Evolutionary conservation across 208 protist species (phyloP).

Genomic region (Porcisia hertigi): DNA sequence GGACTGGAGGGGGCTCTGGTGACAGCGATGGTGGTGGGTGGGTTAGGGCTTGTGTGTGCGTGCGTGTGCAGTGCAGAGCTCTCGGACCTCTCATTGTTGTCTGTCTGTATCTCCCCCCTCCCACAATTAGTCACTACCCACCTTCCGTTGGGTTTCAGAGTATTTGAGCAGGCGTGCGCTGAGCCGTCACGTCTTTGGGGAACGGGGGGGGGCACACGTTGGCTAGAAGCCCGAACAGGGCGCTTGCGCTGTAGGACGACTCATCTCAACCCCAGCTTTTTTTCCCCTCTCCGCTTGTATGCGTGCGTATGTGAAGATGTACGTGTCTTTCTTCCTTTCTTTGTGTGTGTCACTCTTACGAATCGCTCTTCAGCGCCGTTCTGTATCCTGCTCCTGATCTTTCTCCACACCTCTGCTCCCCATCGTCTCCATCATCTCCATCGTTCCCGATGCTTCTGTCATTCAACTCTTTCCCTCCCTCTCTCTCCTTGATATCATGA

Average conservation of each 20-base stretch:
- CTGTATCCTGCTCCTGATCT: neutral
- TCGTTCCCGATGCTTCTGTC: neutral
- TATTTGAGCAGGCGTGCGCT: neutral
- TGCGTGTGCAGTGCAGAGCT: neutral
- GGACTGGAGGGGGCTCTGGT: neutral
- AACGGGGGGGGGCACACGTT: neutral
- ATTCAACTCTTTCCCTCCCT: neutral
- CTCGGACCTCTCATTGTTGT: neutral
- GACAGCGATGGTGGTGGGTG: neutral
- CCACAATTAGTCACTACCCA: neutral
- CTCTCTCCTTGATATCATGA: neutral
- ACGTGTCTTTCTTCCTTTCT: no score
- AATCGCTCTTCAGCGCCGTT: neutral
- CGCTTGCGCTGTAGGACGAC: neutral
- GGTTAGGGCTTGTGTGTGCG: neutral
- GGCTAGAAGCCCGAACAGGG: neutral
- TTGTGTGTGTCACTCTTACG: no score
- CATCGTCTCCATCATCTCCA: neutral
- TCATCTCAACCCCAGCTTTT: neutral
- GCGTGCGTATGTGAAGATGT: no score
- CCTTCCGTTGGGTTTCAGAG: no score
- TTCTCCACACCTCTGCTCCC: no score
- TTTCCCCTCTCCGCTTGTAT: neutral
- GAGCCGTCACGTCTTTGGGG: neutral
- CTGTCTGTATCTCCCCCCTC: neutral